These are phyloP conservation scores for Draba incana DNA, from an alignment of 345 rosid genomes.

Conservation along the genomic window DNA sequence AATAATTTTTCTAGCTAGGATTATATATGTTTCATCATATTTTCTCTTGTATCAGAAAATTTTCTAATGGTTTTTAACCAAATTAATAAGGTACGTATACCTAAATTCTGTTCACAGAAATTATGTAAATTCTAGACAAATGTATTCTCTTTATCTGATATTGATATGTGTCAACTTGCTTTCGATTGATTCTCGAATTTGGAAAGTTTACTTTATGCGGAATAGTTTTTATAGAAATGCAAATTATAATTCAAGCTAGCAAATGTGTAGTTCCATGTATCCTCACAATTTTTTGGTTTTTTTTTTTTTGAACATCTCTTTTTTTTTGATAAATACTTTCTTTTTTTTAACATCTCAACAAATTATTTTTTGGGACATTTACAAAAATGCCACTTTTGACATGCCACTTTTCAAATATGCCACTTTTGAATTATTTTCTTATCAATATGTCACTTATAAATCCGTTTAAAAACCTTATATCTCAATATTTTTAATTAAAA, in stretches of 20 bases:
- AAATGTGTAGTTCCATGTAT: no score
- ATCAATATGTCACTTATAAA: no score
- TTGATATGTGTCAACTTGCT: conserved; percentile 29
- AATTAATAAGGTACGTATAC: conserved; percentile 27
- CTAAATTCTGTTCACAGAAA: conserved; percentile 12
- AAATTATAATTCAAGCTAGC: not conserved
- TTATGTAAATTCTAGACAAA: conserved; percentile 27
- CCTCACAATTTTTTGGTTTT: no score
- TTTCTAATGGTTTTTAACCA: conserved; percentile 25
- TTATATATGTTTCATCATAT: conserved; percentile 27
- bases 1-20: conserved; percentile 34
- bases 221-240: conserved; percentile 18
- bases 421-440: no score
- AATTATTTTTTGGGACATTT: no score
- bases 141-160: conserved; percentile 4
- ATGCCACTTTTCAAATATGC: no score
- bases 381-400: no score
- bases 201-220: conserved; percentile 34
- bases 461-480: no score
- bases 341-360: no score
- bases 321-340: no score
- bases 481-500: no score
- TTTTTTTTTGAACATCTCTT: no score
- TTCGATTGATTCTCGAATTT: conserved; percentile 26
- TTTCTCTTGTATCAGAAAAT: conserved; percentile 23